Evolutionary conservation across 1,139 yeast species (phyloP).

Genomic region (Petasospora fabianii): DNA sequence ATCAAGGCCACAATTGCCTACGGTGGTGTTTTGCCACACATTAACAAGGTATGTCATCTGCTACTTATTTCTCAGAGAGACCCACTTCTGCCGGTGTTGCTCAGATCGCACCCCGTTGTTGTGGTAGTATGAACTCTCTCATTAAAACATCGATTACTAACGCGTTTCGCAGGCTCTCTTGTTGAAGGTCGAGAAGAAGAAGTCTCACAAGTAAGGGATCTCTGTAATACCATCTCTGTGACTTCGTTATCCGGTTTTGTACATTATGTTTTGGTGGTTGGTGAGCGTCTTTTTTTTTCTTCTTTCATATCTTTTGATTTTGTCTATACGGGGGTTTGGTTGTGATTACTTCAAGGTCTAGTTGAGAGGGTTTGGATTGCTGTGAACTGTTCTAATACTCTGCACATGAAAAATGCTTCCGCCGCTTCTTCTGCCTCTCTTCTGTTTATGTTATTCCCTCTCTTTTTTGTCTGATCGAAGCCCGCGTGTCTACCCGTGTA

Average conservation of each 20-base stretch:
- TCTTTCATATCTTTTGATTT: conserved; percentile 2
- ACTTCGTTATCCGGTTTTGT: conserved; percentile 2
- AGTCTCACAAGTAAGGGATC: conserved; percentile 28
- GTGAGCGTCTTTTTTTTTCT: neutral
- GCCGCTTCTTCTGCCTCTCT: neutral
- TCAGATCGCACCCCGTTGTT: no score
- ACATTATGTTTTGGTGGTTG: conserved; percentile 9
- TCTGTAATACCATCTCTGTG: neutral
- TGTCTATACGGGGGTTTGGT: conserved; percentile 1
- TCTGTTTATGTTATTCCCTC: neutral
- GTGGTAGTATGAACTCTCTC: neutral
- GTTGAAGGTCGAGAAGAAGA: conserved; percentile 88
- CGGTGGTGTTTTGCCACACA: conserved; percentile 99
- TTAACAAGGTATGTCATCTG: conserved; percentile 53
- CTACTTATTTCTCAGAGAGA: neutral
- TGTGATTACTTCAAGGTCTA: conserved; percentile 3
- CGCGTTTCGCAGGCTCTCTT: conserved; percentile 51
- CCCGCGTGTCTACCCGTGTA: conserved; percentile 1
- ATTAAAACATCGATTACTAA: conserved; percentile 6
- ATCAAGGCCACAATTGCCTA: conserved; percentile 97
- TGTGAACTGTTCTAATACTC: neutral
- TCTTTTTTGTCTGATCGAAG: conserved; percentile 4
- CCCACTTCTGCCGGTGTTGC: no score
- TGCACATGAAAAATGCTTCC: no score
- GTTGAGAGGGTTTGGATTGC: neutral